Base-by-base conservation (phyloP, 2,329 filamentous ascomycete genomes). In the Ophiostoma angusticollis region DNA sequence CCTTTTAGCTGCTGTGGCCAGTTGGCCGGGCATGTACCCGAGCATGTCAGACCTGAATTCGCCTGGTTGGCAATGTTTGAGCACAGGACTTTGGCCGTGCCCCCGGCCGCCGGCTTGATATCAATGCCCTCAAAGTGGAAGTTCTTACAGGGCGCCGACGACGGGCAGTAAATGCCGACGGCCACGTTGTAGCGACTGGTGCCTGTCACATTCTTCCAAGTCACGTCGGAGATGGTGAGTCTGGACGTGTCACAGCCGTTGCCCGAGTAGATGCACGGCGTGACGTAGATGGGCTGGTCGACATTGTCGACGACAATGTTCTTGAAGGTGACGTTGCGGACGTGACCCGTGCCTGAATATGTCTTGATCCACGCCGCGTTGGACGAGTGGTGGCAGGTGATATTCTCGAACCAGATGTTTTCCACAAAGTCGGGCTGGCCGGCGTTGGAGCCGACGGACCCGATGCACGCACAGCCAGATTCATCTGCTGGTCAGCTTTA, bases 261-360 rank as follows among this genome's bases (percentile, higher is more conserved):
- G 35, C 43, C 52, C 14, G 54, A 53, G 52, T 66, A 67, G 47
- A 65, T 67, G 45, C 64, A 68, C 0, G 58, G 54, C 4, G 61
- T 62, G 11, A 67, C 55, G 49, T 67, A 67, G 46, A 68, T 65
- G 11, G 63, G 64, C 50, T 67, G 64, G 49, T 67, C 64, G 44
- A 68, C 62, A 47, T 63, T 51, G 31, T 55, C 50, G 44, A 59
- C 52, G 12, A 46, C 34, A 40, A 60, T 54, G 53, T 66, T 62
- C 44, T 56, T 51, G 47, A 65, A 65, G 1, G 62, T 65, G 18
- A 66, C 52, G 47, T 65, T 65, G 13, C 50, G 51, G 5, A 66
- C 62, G 48, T 58, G 54, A 19, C 62, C 62, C 16, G 51, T 49
- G 8, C 60, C 61, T 7, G 58, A 47, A 46, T 62, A 62, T 7